phyloP scores from a whole-genome alignment of 179 eudicot genomes.

The Drosera spatulata region DNA sequence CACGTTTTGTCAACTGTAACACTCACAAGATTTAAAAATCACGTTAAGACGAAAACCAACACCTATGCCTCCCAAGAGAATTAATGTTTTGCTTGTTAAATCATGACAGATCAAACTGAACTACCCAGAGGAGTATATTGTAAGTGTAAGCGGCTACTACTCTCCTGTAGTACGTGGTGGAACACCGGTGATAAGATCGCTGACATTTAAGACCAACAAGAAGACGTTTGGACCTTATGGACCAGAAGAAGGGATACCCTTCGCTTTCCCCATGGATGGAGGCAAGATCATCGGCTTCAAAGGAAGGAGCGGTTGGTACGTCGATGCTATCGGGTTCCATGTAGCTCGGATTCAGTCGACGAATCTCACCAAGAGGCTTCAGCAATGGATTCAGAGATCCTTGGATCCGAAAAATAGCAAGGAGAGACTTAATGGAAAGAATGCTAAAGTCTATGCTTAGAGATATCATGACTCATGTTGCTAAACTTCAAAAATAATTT shows the following conservation, averaged over 20 bases:
- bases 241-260: slow-evolving; percentile 46
- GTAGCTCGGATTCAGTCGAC: slow-evolving; percentile 12
- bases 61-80: not conserved
- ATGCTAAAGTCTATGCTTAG: too few species aligned
- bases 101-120: slow-evolving; percentile 43
- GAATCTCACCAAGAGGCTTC: slow-evolving; percentile 17
- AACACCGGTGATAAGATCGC: slow-evolving; percentile 42
- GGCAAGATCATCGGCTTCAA: slow-evolving; percentile 41
- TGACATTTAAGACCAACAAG: slow-evolving; percentile 42
- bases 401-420: slow-evolving; percentile 12
- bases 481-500: too few species aligned
- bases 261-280: slow-evolving; percentile 41
- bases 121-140: slow-evolving; percentile 43
- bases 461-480: too few species aligned
- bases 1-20: too few species aligned
- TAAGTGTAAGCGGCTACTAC: slow-evolving; percentile 40
- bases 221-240: slow-evolving; percentile 57
- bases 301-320: slow-evolving; percentile 52
- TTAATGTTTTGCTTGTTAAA: not conserved
- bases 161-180: slow-evolving; percentile 42
- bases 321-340: slow-evolving; percentile 51
- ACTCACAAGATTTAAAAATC: too few species aligned
- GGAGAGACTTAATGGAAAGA: not conserved
- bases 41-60: not conserved
- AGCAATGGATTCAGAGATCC: slow-evolving; percentile 22